Evolutionary conservation across 2,329 filamentous ascomycete genomes (phyloP), one percentile per base, ranked within the genome.

Genomic region (Sarocladiaceae sp.): DNA sequence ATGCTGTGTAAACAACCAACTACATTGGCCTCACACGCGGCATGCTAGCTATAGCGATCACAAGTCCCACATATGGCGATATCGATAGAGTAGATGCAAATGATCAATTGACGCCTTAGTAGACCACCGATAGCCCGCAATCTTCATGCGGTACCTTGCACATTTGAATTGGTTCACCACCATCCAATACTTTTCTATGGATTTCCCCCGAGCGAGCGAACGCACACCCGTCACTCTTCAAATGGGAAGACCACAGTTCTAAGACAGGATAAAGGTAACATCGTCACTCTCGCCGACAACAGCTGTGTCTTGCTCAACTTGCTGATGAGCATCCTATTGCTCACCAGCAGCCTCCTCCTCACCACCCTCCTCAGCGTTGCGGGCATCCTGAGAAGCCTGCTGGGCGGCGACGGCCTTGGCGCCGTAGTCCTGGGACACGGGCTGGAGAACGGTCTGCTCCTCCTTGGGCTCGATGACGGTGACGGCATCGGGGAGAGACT

Each of bases 401-500:
- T n/a, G 82, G 64, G 74, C 71, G 68, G 78, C 74, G 57, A 79
- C 79, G 57, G 80, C 80, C 89, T 99, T 99, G 65, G 93, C 90
- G 69, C 94, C 94, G 79, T 99, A 99, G 82, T 99, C 95, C 80
- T 97, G 91, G 78, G 87, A 93, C 76, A 93, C 87, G 71, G 94
- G 94, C 78, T 96, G 91, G 67, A 96, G 84, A 62, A 97, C 87
- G 67, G 87, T 85, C 74, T 92, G 84, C 86, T 99, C 94, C 80
- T 99, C 94, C 90, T 99, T 99, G 78, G 94, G 95, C 83, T 99
- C 94, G 77, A 97, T 96, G 79, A 99, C 94, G 75, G 93, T 97
- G 76, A 99, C 94, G 73, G 91, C 90, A 76, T 99, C 94, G 65
- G 94, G 94, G 62, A 99, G 90, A 64, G 91, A 86, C 86, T 97